phyloP scores from a whole-genome alignment of 2,329 filamentous ascomycete genomes.

The Fonsecaea pedrosoi region DNA sequence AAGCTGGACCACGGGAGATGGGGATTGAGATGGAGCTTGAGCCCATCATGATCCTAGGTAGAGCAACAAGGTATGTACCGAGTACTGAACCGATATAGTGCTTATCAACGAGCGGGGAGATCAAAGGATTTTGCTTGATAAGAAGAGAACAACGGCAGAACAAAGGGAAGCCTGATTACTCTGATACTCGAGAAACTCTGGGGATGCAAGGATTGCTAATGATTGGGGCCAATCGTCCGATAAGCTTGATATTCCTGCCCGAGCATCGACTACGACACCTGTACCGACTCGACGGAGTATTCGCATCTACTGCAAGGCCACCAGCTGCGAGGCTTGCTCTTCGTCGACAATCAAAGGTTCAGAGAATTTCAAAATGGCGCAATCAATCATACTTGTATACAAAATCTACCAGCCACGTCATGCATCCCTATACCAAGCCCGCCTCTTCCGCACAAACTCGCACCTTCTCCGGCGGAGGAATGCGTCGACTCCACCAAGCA shows the following conservation, averaged over 20 bases:
- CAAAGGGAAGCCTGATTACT: neutral
- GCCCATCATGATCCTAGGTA: no score
- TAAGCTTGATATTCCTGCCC: neutral
- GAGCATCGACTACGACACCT: neutral
- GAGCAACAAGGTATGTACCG: no score
- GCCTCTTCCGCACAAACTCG: neutral
- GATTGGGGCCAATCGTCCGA: neutral
- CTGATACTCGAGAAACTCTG: neutral
- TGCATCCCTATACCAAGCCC: neutral
- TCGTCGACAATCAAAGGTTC: neutral
- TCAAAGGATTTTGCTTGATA: constrained; percentile 2
- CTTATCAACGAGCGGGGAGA: neutral
- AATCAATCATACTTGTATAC: neutral
- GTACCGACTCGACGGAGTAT: no score
- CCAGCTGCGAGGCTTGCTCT: neutral
- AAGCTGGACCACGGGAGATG: neutral
- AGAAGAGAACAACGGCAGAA: neutral
- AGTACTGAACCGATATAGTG: neutral
- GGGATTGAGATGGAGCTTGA: no score
- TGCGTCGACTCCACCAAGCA: neutral
- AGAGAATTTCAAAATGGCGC: neutral
- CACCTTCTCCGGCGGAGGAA: neutral
- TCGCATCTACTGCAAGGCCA: no score
- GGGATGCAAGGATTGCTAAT: neutral
- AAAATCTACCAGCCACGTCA: neutral